Base-by-base conservation (phyloP, 2,329 filamentous ascomycete genomes). In the Pseudogymnoascus sp. region DNA sequence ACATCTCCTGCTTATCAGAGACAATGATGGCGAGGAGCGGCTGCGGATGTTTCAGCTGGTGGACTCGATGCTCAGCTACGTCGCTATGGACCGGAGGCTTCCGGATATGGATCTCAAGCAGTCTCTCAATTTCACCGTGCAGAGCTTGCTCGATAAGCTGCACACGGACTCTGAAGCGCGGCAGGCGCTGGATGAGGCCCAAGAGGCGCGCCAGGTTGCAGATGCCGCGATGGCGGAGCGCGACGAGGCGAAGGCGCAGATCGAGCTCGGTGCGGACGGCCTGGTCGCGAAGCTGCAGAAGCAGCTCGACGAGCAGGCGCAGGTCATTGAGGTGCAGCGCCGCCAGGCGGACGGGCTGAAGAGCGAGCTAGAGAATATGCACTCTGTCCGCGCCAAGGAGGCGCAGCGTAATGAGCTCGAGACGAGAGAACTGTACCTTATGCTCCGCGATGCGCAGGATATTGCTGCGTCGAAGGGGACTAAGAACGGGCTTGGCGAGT, bases 61-160 rank as follows among this genome's bases (percentile, higher is more conserved):
- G 28, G 95, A 99, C 77, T 89, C 91, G n/a, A 98, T 98, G 92
- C 86, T 99, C 69, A 96, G 92, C 77, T 98, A 98, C 76, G 93
- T 99, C 67, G 93, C 93, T 71, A 99, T 99, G 93, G 95, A 99
- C 76, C 86, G 95, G 73, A 85, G 95, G 68, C 78, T 98, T 68
- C 95, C 95, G 41, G 93, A 99, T 76, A 93, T 98, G 87, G 95
- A 99, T 75, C 84, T 99, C 65, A 97, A 97, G 79, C 93, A 98
- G 76, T 96, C 92, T 73, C 84, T 99, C 68, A 97, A 96, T 75
- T 98, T 98, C 72, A 97, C 93, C 0, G 95, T 99, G 8, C 95
- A 98, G 78, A 96, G 86, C 75, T 81, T 99, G 69, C 81, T 99
- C 67, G 95, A 98, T 79, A 96, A 96, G 78, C 82, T 99, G 62